Evolutionary conservation across 1,284 basidiomycete genomes (phyloP), one percentile per base, ranked within the genome.

Genomic region (Sanghuangporus weigelae): DNA sequence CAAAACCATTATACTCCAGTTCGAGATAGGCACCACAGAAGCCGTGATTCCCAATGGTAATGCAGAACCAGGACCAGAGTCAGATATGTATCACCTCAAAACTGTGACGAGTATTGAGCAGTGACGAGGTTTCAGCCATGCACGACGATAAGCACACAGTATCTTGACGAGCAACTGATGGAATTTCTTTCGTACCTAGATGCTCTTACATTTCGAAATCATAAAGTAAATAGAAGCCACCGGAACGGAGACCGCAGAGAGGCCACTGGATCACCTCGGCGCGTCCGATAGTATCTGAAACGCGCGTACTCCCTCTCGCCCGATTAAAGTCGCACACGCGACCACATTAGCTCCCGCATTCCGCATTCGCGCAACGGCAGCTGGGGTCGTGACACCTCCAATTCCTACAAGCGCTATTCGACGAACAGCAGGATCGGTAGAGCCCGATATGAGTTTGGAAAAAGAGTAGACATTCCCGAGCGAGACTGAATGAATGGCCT

Each of bases 401-500:
- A 89, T 86, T 4, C 92, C 92, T 60, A 94, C 82, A 56, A 93
- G 74, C 56, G 74, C 74, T 60, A 92, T 82, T 3, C 75, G 70
- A 42, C 74, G 74, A 59, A 90, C 69, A 0, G 77, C 76, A 1
- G 73, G 65, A 63, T 78, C 76, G 19, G 69, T 69, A 64, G 77
- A 81, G 63, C 71, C 70, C 23, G 73, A 70, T 59, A 92, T 75
- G 54, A 90, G 71, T 44, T 74, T 75, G 16, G 79, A 71, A 70
- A 92, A 86, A 11, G 82, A 77, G 68, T 80, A 79, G 12, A 90
- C 89, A 69, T 88, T 93, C 62, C 92, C 92, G 40, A 93, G 77
- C 11, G 90, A 80, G 21, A 93, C 73, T 0, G 89, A 73, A 71
- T 93, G 91, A 51, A 94, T 73, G n/a, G 83, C 74, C 50, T 90